Evolutionary conservation across 139 green algal genomes (phyloP).

Genomic region (Nannochloris sp.): DNA sequence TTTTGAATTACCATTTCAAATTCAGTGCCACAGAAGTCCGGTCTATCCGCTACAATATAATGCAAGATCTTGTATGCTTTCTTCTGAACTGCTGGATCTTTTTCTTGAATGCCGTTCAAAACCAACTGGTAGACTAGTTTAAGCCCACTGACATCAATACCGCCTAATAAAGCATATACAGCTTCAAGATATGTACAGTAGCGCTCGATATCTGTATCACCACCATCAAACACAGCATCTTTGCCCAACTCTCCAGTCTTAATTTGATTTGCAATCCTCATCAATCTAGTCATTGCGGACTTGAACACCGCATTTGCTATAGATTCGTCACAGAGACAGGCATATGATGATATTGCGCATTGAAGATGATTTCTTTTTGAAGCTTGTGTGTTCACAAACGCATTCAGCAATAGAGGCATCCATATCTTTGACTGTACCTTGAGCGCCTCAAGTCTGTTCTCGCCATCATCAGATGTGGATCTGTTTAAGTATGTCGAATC

Average conservation of each 20-base stretch:
- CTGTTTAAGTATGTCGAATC: background rate
- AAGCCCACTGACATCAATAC: constrained; percentile 50
- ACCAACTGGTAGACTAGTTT: constrained; percentile 57
- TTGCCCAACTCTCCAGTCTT: constrained; percentile 36
- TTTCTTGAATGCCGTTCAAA: constrained; percentile 39
- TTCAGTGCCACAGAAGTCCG: constrained; percentile 19
- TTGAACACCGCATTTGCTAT: constrained; percentile 55
- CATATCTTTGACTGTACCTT: constrained; percentile 58
- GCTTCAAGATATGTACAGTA: constrained; percentile 81
- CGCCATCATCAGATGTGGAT: background rate
- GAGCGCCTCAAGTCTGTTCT: constrained; percentile 35
- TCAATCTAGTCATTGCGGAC: constrained; percentile 55
- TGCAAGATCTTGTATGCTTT: constrained; percentile 86
- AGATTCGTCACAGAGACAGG: constrained; percentile 37
- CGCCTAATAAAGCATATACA: constrained; percentile 53
- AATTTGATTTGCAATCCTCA: constrained; percentile 52
- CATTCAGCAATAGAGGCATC: constrained; percentile 75
- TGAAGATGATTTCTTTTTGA: constrained; percentile 41
- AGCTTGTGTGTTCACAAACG: constrained; percentile 50
- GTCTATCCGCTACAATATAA: constrained; percentile 46
- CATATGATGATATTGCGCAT: constrained; percentile 54
- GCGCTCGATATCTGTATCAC: constrained; percentile 39
- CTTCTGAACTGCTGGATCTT: constrained; percentile 80
- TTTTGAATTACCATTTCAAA: constrained; percentile 40
- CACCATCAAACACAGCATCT: constrained; percentile 52